Percentiles rank a stretch among this genome's conserved stretches.
These are phyloP conservation scores for Aphanomyces astaci DNA, from an alignment of 352 stramenopile genomes.

Conservation along the genomic window DNA sequence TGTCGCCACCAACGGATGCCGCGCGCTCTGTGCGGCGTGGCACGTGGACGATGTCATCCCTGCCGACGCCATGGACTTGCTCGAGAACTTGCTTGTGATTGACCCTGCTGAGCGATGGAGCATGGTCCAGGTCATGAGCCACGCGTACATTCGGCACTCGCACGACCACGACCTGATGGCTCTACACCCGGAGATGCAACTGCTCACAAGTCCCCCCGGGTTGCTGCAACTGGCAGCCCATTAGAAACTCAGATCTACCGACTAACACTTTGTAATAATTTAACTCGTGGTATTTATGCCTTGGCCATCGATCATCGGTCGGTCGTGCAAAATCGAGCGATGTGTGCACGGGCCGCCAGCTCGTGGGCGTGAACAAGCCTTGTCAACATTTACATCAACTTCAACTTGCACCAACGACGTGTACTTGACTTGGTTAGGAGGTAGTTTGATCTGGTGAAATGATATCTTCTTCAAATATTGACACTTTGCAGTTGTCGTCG, in stretches of 20 bases:
- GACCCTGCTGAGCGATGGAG: slow-evolving; percentile 48
- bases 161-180: not conserved
- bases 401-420: no score
- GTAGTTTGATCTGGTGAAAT: no score
- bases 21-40: slow-evolving; percentile 66
- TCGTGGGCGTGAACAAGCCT: no score
- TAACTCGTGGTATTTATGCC: not conserved
- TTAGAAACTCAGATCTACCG: not conserved
- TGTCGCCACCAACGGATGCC: slow-evolving; percentile 61
- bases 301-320: no score
- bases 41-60: slow-evolving; percentile 36
- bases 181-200: not conserved
- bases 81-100: slow-evolving; percentile 58
- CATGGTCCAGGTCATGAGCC: slow-evolving; percentile 50
- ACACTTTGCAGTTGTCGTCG: no score
- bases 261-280: not conserved
- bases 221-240: not conserved
- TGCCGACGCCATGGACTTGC: slow-evolving; percentile 50
- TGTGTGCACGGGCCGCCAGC: no score
- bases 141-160: slow-evolving; percentile 28
- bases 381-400: no score
- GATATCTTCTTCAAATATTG: no score
- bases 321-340: no score
- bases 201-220: not conserved
- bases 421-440: no score